phyloP scores from a whole-genome alignment of 2,329 filamentous ascomycete genomes.

The Dactylellina haptotyla region DNA sequence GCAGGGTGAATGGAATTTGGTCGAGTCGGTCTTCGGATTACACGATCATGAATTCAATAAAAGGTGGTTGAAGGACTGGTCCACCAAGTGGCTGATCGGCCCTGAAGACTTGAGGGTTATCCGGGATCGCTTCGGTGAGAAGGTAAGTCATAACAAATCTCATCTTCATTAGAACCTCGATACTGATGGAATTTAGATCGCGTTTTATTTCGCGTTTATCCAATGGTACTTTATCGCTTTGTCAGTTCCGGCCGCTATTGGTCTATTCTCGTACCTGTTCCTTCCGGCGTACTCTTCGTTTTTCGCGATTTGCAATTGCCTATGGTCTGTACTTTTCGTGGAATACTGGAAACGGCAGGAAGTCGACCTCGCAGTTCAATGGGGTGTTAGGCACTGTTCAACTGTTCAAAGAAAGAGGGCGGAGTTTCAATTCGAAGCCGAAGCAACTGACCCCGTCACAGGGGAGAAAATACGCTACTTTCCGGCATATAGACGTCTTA shows the following conservation, averaged over 20 bases:
- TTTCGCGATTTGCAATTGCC: slow-evolving; percentile 78
- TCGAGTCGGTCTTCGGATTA: slow-evolving; percentile 79
- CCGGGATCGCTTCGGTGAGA: slow-evolving; percentile 79
- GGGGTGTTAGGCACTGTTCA: slow-evolving; percentile 87
- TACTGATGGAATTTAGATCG: slow-evolving; percentile 67
- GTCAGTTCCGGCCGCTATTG: slow-evolving; percentile 81
- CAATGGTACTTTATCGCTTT: slow-evolving; percentile 90
- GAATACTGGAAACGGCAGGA: slow-evolving; percentile 98
- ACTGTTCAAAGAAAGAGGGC: slow-evolving; percentile 77
- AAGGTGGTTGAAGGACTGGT: slow-evolving; percentile 78
- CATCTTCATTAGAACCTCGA: neutral
- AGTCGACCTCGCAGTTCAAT: slow-evolving; percentile 82
- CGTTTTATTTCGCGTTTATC: slow-evolving; percentile 94
- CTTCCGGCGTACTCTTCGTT: slow-evolving; percentile 83
- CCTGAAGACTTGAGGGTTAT: slow-evolving; percentile 77
- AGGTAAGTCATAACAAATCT: slow-evolving; percentile 61
- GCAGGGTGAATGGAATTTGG: slow-evolving; percentile 75
- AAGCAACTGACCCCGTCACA: slow-evolving; percentile 80
- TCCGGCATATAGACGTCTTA: slow-evolving; percentile 76
- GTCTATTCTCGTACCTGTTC: slow-evolving; percentile 80
- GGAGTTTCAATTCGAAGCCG: slow-evolving; percentile 81
- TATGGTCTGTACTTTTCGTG: slow-evolving; percentile 91
- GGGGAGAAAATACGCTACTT: slow-evolving; percentile 82
- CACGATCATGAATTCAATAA: slow-evolving; percentile 81
- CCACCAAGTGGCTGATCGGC: slow-evolving; percentile 75